Evolutionary conservation across 1,284 basidiomycete species (phyloP).

Genomic region (Peniophora sp.): DNA sequence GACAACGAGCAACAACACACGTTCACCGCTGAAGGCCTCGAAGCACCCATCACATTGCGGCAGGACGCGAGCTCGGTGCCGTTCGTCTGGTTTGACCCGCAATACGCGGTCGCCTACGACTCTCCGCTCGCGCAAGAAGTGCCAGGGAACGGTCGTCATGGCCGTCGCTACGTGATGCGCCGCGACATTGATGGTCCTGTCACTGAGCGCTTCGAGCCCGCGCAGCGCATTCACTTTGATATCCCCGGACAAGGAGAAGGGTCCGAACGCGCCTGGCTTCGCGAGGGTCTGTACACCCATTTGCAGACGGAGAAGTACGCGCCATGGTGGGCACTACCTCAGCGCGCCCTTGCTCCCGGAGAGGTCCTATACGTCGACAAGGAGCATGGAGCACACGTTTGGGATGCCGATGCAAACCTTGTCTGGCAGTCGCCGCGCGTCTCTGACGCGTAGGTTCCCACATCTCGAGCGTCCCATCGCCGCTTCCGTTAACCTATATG

Average conservation of each 20-base stretch:
- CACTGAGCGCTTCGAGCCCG: background rate
- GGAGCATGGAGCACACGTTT: background rate
- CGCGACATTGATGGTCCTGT: background rate
- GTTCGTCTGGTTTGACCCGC: background rate
- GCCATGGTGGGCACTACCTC: background rate
- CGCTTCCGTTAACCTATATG: too few species aligned
- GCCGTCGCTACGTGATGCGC: background rate
- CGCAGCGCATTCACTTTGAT: background rate
- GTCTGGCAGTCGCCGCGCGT: background rate
- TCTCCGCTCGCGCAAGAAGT: background rate
- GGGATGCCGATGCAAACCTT: background rate
- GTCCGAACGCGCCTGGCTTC: background rate
- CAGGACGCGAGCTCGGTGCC: background rate
- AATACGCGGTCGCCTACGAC: background rate
- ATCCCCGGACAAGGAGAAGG: too few species aligned
- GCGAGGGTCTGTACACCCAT: background rate
- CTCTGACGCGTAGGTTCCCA: too few species aligned
- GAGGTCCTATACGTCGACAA: background rate
- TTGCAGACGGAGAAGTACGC: background rate
- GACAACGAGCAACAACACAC: background rate
- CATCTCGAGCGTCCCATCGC: too few species aligned
- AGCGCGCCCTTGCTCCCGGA: background rate
- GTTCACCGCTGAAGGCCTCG: background rate
- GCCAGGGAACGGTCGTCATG: background rate
- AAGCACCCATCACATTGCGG: background rate